Conservation (phyloP, 257 asterid genomes). For the Solanum neorickii region DNA sequence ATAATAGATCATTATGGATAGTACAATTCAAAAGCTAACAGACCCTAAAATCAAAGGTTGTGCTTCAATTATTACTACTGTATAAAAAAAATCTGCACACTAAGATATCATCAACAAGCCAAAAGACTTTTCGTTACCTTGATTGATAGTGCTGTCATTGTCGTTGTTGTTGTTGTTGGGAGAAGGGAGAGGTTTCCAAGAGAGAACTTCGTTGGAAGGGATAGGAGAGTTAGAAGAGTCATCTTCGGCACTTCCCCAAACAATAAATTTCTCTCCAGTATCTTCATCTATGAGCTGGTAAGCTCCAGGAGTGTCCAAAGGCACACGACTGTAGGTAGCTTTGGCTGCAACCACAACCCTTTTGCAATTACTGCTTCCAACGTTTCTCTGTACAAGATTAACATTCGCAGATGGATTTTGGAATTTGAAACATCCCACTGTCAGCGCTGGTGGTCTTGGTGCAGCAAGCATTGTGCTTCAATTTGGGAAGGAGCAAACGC, state of each 20-base stretch:
- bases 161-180: neutral
- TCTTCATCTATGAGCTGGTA: conserved; percentile 28
- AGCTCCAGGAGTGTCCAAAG: conserved; percentile 33
- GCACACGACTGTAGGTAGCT: conserved; percentile 13
- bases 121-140: neutral
- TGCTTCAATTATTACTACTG: neutral
- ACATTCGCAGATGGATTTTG: neutral
- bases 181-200: conserved; percentile 15
- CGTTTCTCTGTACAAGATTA: neutral
- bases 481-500: neutral
- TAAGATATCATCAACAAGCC: neutral
- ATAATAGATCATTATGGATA: neutral
- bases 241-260: conserved; percentile 30
- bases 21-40: neutral
- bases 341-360: neutral
- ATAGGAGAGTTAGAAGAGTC: conserved; percentile 10
- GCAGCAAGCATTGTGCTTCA: neutral
- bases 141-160: neutral
- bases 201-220: conserved; percentile 16
- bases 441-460: neutral
- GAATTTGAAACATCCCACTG: neutral
- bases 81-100: neutral
- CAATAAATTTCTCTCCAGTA: conserved; percentile 26
- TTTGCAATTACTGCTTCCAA: neutral
- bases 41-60: neutral